Evolutionary conservation across 1,284 basidiomycete genomes (phyloP).

Genomic region (Schizophyllum commune): DNA sequence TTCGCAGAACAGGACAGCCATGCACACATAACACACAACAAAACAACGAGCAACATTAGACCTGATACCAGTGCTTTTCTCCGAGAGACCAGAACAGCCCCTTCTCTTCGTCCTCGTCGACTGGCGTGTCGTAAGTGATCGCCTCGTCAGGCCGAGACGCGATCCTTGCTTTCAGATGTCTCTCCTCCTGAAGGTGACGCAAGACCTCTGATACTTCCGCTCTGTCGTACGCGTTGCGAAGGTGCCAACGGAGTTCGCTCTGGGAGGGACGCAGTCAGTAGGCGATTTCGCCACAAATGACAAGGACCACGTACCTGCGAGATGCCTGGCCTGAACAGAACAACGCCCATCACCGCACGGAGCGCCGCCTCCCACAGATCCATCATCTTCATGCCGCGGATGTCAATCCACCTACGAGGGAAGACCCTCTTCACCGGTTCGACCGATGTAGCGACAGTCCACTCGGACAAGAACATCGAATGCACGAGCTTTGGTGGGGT

Average conservation of each 20-base stretch:
- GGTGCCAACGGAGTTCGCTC: slow-evolving; percentile 60
- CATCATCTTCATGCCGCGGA: slow-evolving; percentile 50
- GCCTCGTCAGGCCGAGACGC: slow-evolving; percentile 20
- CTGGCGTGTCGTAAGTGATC: slow-evolving; percentile 18
- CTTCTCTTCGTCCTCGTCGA: slow-evolving; percentile 45
- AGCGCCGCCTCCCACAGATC: slow-evolving; percentile 66
- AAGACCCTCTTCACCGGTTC: slow-evolving; percentile 37
- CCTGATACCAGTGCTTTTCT: slow-evolving; percentile 47
- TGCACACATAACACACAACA: not conserved
- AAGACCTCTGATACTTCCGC: slow-evolving; percentile 67
- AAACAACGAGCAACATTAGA: slow-evolving; percentile 13
- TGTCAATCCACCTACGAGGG: slow-evolving; percentile 74
- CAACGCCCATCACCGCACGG: slow-evolving; percentile 55
- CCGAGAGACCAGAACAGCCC: slow-evolving; percentile 33
- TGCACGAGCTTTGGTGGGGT: slow-evolving; percentile 48
- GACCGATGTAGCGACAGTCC: slow-evolving; percentile 52
- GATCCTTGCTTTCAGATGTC: slow-evolving; percentile 28
- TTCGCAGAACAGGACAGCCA: not conserved
- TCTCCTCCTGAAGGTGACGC: slow-evolving; percentile 43
- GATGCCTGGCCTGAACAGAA: slow-evolving; percentile 68
- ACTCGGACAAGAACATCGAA: slow-evolving; percentile 39
- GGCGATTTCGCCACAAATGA: not conserved
- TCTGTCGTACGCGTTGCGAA: slow-evolving; percentile 64
- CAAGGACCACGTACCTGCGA: slow-evolving; percentile 46
- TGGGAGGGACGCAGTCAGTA: slow-evolving; percentile 22